Evolutionary conservation across 1,284 basidiomycete genomes (phyloP).

Genomic region (Trichosporon inkin): DNA sequence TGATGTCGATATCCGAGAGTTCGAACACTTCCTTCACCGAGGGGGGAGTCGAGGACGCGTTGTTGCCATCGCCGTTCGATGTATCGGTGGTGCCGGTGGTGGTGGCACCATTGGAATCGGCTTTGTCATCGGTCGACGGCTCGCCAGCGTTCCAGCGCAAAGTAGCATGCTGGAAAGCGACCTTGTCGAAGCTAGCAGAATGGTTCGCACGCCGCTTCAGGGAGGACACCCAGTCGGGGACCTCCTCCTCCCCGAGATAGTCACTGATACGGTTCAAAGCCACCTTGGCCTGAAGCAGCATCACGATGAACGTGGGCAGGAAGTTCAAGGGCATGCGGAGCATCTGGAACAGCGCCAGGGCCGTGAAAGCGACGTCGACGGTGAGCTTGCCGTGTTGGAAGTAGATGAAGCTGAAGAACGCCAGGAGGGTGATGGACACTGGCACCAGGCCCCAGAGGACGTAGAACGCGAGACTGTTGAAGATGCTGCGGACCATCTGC

Average conservation of each 20-base stretch:
- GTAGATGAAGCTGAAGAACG: constrained; percentile 42
- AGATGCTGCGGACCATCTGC: constrained; percentile 33
- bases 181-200: constrained; percentile 46
- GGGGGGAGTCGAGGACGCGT: not conserved
- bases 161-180: constrained; percentile 63
- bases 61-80: not conserved
- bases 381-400: constrained; percentile 49
- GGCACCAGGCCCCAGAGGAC: constrained; percentile 43
- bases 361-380: constrained; percentile 50
- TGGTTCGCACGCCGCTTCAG: constrained; percentile 52
- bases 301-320: constrained; percentile 39
- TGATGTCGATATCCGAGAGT: constrained; percentile 61
- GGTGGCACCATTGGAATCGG: not conserved
- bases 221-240: constrained; percentile 64
- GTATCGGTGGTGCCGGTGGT: not conserved
- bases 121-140: constrained; percentile 27
- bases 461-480: constrained; percentile 37
- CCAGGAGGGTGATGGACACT: constrained; percentile 49
- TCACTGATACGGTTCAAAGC: constrained; percentile 73
- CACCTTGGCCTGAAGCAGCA: constrained; percentile 60
- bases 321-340: constrained; percentile 55
- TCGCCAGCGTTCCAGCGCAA: constrained; percentile 63
- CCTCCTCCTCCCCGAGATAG: constrained; percentile 78
- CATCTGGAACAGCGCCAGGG: constrained; percentile 51
- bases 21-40: constrained; percentile 54